Percentiles rank a stretch among this genome's conserved stretches.
These are phyloP conservation scores for Aspergillus calidoustus DNA, from an alignment of 2,329 filamentous ascomycete genomes.

Conservation along the genomic window DNA sequence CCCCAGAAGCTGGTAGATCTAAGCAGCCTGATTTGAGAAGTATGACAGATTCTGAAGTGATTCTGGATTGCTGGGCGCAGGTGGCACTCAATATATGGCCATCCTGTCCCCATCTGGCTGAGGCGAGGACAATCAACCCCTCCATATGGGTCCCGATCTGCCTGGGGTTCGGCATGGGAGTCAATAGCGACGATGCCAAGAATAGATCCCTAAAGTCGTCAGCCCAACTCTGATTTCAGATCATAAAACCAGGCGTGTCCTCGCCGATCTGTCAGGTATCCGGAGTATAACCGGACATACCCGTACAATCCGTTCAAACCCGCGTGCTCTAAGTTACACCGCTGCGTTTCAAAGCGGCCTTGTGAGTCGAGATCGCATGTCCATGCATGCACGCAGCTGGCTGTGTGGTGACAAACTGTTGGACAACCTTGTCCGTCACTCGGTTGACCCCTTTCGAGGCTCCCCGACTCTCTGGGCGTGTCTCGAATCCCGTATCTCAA, in stretches of 20 bases:
- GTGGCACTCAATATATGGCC: constrained; percentile 14
- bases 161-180: constrained; percentile 13
- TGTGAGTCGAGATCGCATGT: constrained; percentile 1
- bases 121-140: constrained; percentile 10
- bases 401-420: neutral
- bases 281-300: constrained; percentile 15
- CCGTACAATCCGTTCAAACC: constrained; percentile 13
- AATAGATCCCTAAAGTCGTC: constrained; percentile 16
- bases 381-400: constrained; percentile 1
- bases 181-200: constrained; percentile 20
- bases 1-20: constrained; percentile 2
- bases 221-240: constrained; percentile 17
- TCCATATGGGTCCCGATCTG: constrained; percentile 1
- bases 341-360: constrained; percentile 19
- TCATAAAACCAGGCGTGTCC: neutral
- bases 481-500: constrained; percentile 8
- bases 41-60: neutral
- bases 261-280: constrained; percentile 17
- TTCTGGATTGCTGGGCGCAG: constrained; percentile 8
- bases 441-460: constrained; percentile 14
- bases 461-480: neutral
- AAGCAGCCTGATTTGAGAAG: neutral
- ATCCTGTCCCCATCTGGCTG: constrained; percentile 5
- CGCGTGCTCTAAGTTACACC: constrained; percentile 21
- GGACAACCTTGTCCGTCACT: neutral